Base-by-base conservation (phyloP, 2,329 filamentous ascomycete species). In the Alternaria gansuensis region DNA sequence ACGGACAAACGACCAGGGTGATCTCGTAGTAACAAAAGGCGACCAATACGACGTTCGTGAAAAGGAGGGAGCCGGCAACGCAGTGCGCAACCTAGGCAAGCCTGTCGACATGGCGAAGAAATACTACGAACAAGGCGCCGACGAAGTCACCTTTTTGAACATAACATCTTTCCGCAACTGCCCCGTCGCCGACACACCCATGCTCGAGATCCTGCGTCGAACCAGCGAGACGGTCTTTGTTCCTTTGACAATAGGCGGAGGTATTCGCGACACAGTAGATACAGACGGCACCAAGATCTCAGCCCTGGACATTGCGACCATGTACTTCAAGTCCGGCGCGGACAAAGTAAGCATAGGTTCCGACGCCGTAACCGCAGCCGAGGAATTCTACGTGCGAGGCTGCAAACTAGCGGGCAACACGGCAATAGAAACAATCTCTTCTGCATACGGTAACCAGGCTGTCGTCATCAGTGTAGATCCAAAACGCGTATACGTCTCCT, bases 21-120 rank as follows among this genome's bases (percentile, higher is more conserved):
- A 99, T 78, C 84, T 99, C 9, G 95, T 99, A 0, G 95, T 99
- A 36, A 99, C 95, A 13, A 99, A 99, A 79, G 95, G 95, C 57
- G 95, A 99, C 79, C 94, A 98, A 78, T 99, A 99, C 81, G 95
- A 99, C 73, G 95, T 99, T 6, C 91, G 95, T 31, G 95, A 98
- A 73, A 97, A 97, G 79, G 82, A 83, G 23, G 83, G 81, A 13
- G 82, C 83, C 57, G 82, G 73, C 26, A 80, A 81, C 48, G 82
- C 85, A 21, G 93, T 99, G 34, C 88, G 95, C 64, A 99, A 99
- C 78, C 84, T 99, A 3, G 95, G 95, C 65, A 99, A 99, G 79
- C 95, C 95, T 2, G 93, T 99, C 48, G 93, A 97, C 65, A 91
- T 99, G 86, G 95, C 95, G 8, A 88, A 87, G 78, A 88, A 87